Evolutionary conservation across 306 rosid genomes (phyloP).

Genomic region (Medicago lupulina): DNA sequence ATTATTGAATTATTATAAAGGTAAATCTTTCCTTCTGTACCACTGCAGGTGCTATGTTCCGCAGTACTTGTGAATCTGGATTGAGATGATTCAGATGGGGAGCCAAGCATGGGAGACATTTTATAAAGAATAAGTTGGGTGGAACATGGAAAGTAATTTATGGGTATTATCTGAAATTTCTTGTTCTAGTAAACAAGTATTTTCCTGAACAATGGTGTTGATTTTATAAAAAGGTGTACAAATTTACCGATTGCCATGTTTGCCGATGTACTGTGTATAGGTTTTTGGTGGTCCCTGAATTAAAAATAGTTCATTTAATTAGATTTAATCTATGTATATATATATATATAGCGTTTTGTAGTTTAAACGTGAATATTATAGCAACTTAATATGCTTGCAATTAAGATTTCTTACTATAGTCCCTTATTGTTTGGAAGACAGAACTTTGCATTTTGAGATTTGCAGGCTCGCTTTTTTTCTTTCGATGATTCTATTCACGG

Average conservation of each 20-base stretch:
- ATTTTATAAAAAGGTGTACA: conserved; percentile 30
- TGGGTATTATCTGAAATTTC: conserved; percentile 26
- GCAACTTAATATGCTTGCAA: background rate
- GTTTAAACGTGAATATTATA: background rate
- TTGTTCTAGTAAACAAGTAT: background rate
- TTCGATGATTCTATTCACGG: too few species aligned
- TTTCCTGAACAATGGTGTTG: conserved; percentile 6
- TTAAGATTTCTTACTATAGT: background rate
- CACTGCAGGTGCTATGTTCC: conserved; percentile 25
- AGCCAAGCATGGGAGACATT: conserved; percentile 25
- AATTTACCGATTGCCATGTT: conserved; percentile 15
- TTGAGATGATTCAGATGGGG: background rate
- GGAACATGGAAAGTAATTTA: conserved; percentile 23
- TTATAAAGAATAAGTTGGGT: conserved; percentile 30
- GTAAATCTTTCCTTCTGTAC: background rate
- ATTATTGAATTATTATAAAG: background rate
- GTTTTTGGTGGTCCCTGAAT: conserved; percentile 25
- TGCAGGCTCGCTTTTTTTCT: background rate
- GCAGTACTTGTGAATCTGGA: background rate
- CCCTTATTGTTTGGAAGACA: background rate
- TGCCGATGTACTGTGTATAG: conserved; percentile 42
- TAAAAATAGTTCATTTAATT: conserved; percentile 26
- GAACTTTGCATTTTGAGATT: background rate
- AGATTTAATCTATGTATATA: conserved; percentile 32
- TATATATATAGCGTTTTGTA: conserved; percentile 26